Percentiles rank a stretch among this genome's conserved stretches.
These are phyloP conservation scores for Arbutus unedo DNA, from an alignment of 148 eudicot species.

Conservation along the genomic window DNA sequence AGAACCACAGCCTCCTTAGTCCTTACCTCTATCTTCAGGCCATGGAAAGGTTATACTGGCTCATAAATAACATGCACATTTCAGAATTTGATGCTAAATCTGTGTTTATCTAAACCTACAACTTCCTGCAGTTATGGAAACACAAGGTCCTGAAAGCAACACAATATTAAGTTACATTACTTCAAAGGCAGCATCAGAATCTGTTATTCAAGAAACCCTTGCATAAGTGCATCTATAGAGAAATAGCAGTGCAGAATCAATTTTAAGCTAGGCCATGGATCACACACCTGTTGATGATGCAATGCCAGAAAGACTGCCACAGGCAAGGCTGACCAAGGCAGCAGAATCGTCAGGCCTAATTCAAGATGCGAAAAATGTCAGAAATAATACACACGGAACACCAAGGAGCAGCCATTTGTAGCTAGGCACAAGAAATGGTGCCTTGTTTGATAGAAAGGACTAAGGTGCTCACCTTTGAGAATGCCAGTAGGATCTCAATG, in stretches of 20 bases:
- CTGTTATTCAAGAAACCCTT: not conserved
- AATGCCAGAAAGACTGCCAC: slow-evolving; percentile 75
- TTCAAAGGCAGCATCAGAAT: not conserved
- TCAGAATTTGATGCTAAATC: not conserved
- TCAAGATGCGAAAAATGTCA: slow-evolving; percentile 13
- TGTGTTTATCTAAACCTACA: not conserved
- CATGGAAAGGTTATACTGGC: not conserved
- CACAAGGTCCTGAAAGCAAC: not conserved
- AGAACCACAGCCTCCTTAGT: not conserved
- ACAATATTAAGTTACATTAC: not conserved
- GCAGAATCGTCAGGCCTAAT: slow-evolving; percentile 68
- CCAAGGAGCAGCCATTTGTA: slow-evolving; percentile 2
- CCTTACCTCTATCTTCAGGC: not conserved
- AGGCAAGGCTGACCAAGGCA: slow-evolving; percentile 55
- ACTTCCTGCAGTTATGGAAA: not conserved
- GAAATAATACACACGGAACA: not conserved
- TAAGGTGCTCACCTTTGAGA: slow-evolving; percentile 49
- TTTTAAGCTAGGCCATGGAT: not conserved
- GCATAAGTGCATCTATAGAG: not conserved
- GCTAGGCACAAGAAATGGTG: not conserved
- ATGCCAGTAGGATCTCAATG: slow-evolving; percentile 60
- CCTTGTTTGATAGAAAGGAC: slow-evolving; percentile 4
- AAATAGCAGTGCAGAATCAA: not conserved
- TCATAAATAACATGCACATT: not conserved
- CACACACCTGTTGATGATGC: slow-evolving; percentile 73